These are phyloP conservation scores for Rhinocladiella mackenziei DNA, from an alignment of 2,329 filamentous ascomycete species.

Conservation along the genomic window DNA sequence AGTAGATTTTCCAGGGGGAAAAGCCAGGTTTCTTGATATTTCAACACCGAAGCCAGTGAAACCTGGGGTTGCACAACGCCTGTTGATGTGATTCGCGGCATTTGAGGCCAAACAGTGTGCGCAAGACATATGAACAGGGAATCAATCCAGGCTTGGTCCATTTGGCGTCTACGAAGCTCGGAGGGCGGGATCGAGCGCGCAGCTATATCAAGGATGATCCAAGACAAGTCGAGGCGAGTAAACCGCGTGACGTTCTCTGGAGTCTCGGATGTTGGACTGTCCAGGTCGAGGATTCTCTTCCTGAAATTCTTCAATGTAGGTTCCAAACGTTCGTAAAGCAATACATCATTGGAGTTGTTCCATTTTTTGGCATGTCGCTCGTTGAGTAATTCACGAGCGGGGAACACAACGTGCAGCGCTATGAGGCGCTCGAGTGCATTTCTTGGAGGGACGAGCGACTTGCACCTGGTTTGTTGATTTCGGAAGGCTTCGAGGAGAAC, in stretches of 20 bases:
- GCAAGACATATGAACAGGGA: constrained; percentile 44
- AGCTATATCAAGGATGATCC: constrained; percentile 34
- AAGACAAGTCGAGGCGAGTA: not conserved
- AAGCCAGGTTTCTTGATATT: constrained; percentile 34
- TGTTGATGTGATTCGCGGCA: constrained; percentile 24
- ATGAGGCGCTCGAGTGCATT: constrained; percentile 32
- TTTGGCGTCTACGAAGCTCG: constrained; percentile 41
- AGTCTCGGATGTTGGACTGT: not conserved
- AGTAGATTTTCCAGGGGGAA: constrained; percentile 38
- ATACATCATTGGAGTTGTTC: constrained; percentile 12
- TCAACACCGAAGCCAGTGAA: constrained; percentile 14
- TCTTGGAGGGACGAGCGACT: constrained; percentile 1
- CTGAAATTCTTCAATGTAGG: constrained; percentile 12
- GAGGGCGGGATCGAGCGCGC: constrained; percentile 41
- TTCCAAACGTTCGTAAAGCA: constrained; percentile 19
- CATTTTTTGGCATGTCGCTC: constrained; percentile 22
- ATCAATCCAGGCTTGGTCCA: constrained; percentile 50
- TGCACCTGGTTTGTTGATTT: not conserved
- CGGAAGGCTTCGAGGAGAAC: constrained; percentile 28
- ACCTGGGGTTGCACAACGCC: constrained; percentile 6
- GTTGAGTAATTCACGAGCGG: constrained; percentile 29
- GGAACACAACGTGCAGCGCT: constrained; percentile 36
- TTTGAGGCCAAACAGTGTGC: constrained; percentile 36
- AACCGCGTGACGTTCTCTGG: not conserved
- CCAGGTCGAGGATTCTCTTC: not conserved